Percentiles rank a stretch among this genome's conserved stretches.
Evolutionary conservation across 2,329 filamentous ascomycete genomes (phyloP).

Genomic region (Meredithiella fracta): DNA sequence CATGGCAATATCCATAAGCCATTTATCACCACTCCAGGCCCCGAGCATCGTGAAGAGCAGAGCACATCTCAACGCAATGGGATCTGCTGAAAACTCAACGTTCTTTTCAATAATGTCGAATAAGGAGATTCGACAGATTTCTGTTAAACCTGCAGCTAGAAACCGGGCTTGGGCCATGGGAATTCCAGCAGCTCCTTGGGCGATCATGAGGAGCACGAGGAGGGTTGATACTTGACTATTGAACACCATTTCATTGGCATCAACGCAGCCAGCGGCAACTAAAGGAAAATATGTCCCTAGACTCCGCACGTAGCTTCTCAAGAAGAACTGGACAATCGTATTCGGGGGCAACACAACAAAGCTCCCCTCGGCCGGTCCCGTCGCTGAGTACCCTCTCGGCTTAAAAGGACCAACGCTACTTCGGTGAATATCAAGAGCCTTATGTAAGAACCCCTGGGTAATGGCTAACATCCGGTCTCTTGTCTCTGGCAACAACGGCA

Average conservation of each 20-base stretch:
- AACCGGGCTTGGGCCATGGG: slow-evolving; percentile 48
- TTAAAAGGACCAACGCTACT: slow-evolving; percentile 19
- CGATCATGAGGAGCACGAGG: slow-evolving; percentile 54
- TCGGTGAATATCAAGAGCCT: slow-evolving; percentile 51
- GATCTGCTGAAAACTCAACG: slow-evolving; percentile 49
- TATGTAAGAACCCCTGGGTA: slow-evolving; percentile 53
- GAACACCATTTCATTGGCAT: slow-evolving; percentile 50
- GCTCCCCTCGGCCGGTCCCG: slow-evolving; percentile 32
- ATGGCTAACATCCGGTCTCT: slow-evolving; percentile 56
- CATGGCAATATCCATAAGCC: slow-evolving; percentile 64
- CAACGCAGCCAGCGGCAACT: slow-evolving; percentile 40
- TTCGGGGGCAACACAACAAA: slow-evolving; percentile 51
- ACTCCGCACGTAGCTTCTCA: slow-evolving; percentile 48
- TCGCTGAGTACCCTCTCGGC: slow-evolving; percentile 28
- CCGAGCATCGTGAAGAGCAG: slow-evolving; percentile 52
- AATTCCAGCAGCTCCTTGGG: slow-evolving; percentile 51
- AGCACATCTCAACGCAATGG: slow-evolving; percentile 46
- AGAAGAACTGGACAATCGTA: slow-evolving; percentile 49
- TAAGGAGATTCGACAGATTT: slow-evolving; percentile 55
- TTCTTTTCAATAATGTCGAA: slow-evolving; percentile 59
- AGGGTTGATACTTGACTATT: slow-evolving; percentile 50
- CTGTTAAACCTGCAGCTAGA: slow-evolving; percentile 48
- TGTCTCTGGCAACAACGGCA: slow-evolving; percentile 32
- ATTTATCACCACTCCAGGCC: slow-evolving; percentile 60
- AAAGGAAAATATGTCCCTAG: slow-evolving; percentile 51